Evolutionary conservation across 1,284 basidiomycete genomes (phyloP), one percentile per base, ranked within the genome.

Genomic region (Trichosporon sp.): DNA sequence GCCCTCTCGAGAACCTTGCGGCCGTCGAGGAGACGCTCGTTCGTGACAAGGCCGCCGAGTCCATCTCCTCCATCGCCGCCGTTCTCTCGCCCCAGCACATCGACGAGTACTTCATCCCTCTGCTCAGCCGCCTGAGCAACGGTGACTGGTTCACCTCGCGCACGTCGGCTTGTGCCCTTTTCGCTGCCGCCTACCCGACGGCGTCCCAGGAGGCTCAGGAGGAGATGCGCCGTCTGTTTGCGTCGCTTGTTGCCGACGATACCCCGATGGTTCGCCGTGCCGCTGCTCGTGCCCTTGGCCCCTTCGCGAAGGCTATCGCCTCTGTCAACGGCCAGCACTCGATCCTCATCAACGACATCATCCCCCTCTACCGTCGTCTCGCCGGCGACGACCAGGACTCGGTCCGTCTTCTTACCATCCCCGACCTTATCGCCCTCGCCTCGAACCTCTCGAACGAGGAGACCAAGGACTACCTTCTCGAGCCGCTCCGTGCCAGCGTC

Each of bases 101-200:
- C 78, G 95, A 98, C 85, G 90, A 94, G 81, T 89, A 90, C 83
- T 97, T 96, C 85, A 90, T 99, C 69, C 97, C 97, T 68, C 88
- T 99, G 66, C 84, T 99, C 73, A 92, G 91, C 81, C 90, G 96
- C 71, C 89, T 99, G 51, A 91, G 94, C 0, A 89, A 89, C 72
- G 97, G 96, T 72, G 97, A 99, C 85, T 99, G 97, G 97, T 99
- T 99, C 86, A 99, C 97, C n/a, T 96, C 95, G 40, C 89, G 96
- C 75, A 97, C 95, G 59, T 98, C 96, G 56, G 93, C 97, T 61
- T 95, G 95, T 71, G 93, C 96, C 2, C 88, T 99, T 38, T 99
- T 95, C 82, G 90, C 94, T 10, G 90, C 95, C n/a, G 92, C 94
- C 31, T 99, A 99, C 83, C 86, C 90, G 40, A 90, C 90, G 78